Conservation (phyloP, 2,329 filamentous ascomycete species). For the Pseudopithomyces maydicus region DNA sequence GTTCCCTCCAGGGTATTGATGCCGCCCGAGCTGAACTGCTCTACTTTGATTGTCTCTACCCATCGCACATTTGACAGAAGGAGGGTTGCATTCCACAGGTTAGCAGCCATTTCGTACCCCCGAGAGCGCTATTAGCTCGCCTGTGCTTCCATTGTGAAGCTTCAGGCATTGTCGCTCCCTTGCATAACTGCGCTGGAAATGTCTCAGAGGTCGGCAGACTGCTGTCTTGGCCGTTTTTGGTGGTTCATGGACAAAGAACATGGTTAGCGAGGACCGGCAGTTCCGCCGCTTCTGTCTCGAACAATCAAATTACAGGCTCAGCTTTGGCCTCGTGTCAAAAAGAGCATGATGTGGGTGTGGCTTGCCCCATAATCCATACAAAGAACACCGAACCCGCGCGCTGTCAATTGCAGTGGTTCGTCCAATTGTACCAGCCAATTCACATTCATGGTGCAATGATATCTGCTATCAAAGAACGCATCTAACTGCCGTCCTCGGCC, state of each 20-base stretch:
- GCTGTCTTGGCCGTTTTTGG: slow-evolving; percentile 40
- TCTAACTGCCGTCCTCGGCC: slow-evolving; percentile 33
- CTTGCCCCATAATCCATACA: slow-evolving; percentile 38
- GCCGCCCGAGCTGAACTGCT: slow-evolving; percentile 14
- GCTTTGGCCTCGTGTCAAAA: slow-evolving; percentile 28
- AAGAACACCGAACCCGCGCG: slow-evolving; percentile 36
- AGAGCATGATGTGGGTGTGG: slow-evolving; percentile 18
- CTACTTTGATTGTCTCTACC: slow-evolving; percentile 11
- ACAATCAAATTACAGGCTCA: slow-evolving; percentile 42
- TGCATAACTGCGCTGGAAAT: slow-evolving; percentile 42
- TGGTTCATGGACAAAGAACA: slow-evolving; percentile 42
- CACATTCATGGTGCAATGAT: slow-evolving; percentile 43
- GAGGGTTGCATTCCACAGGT: slow-evolving; percentile 23
- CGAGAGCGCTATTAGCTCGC: slow-evolving; percentile 18
- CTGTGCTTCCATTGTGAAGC: slow-evolving; percentile 23
- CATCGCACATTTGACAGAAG: slow-evolving; percentile 5
- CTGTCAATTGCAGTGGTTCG: slow-evolving; percentile 24
- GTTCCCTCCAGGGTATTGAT: slow-evolving; percentile 41
- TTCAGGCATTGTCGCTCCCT: slow-evolving; percentile 39
- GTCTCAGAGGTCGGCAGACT: slow-evolving; percentile 35
- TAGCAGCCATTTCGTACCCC: slow-evolving; percentile 20
- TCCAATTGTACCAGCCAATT: slow-evolving; percentile 27
- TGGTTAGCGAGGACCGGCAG: slow-evolving; percentile 28
- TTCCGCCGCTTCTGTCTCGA: slow-evolving; percentile 38
- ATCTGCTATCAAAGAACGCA: slow-evolving; percentile 31